phyloP scores from a whole-genome alignment of 257 asterid genomes.

The Cruciata laevipes region DNA sequence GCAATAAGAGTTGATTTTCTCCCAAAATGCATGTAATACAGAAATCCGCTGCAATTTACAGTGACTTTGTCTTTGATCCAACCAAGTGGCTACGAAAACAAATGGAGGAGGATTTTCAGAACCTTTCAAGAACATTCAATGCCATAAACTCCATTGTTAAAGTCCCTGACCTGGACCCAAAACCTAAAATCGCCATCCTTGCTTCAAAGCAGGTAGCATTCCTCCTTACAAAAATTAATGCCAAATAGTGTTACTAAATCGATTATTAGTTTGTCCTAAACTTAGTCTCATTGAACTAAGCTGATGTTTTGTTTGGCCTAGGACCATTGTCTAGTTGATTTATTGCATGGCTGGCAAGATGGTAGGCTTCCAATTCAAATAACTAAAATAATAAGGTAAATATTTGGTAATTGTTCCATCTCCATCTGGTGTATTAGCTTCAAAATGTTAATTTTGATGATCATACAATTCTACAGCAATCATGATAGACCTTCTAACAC shows the following conservation, averaged over 20 bases:
- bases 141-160: constrained; percentile 74
- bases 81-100: constrained; percentile 70
- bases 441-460: constrained; percentile 13
- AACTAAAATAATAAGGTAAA: constrained; percentile 70
- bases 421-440: constrained; percentile 8
- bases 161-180: constrained; percentile 71
- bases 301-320: constrained; percentile 20
- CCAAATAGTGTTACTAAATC: constrained; percentile 4
- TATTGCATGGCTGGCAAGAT: constrained; percentile 91
- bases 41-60: constrained; percentile 35
- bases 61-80: constrained; percentile 83
- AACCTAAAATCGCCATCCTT: constrained; percentile 67
- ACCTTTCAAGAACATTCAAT: constrained; percentile 57
- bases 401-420: constrained; percentile 2
- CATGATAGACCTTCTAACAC: constrained; percentile 82
- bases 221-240: neutral
- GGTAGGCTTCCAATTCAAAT: constrained; percentile 75
- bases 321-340: constrained; percentile 93
- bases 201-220: constrained; percentile 76
- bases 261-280: constrained; percentile 5
- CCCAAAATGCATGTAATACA: constrained; percentile 13
- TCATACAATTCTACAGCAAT: constrained; percentile 45
- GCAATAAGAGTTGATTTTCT: constrained; percentile 12
- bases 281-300: constrained; percentile 1
- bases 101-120: constrained; percentile 74